A percentile compares a stretch with the other conserved stretches of the same genome.
Evolutionary conservation across 1,139 yeast genomes (phyloP).

Genomic region (Arxiozyma slooffiae): DNA sequence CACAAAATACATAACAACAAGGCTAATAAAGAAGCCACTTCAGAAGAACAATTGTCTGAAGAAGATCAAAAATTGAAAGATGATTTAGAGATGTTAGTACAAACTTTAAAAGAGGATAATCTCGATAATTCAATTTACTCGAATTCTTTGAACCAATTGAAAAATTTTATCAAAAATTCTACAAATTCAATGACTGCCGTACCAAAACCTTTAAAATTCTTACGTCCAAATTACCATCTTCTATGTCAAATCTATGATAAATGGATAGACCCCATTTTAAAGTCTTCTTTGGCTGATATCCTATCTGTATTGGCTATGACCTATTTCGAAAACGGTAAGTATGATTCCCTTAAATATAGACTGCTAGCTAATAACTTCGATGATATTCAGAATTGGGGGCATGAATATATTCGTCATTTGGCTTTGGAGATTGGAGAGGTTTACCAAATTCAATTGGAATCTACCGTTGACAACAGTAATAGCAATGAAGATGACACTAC

Average conservation of each 20-base stretch:
- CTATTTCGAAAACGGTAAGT: slow-evolving; percentile 72
- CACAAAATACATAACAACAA: not conserved
- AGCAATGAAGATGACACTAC: slow-evolving; percentile 4
- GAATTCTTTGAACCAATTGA: slow-evolving; percentile 56
- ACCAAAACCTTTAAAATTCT: slow-evolving; percentile 92
- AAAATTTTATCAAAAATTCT: slow-evolving; percentile 74
- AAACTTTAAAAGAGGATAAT: slow-evolving; percentile 50
- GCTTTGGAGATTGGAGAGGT: slow-evolving; percentile 91
- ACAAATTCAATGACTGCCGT: slow-evolving; percentile 99
- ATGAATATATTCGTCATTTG: slow-evolving; percentile 91
- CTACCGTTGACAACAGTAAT: slow-evolving; percentile 6
- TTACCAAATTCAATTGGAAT: slow-evolving; percentile 36
- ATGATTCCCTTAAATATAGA: slow-evolving; percentile 75
- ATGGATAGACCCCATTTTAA: slow-evolving; percentile 43
- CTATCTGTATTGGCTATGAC: slow-evolving; percentile 94
- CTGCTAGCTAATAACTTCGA: slow-evolving; percentile 45
- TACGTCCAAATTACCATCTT: slow-evolving; percentile 73
- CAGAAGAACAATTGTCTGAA: slow-evolving; percentile 79
- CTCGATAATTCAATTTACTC: slow-evolving; percentile 38
- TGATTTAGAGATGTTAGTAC: slow-evolving; percentile 81
- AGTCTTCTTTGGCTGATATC: slow-evolving; percentile 62
- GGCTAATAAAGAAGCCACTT: slow-evolving; percentile 17
- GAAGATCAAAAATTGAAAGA: slow-evolving; percentile 85
- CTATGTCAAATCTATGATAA: slow-evolving; percentile 55
- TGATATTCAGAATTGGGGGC: slow-evolving; percentile 82